These are phyloP conservation scores for Colletotrichum neosansevieriae DNA, from an alignment of 2,329 filamentous ascomycete genomes.

Conservation along the genomic window DNA sequence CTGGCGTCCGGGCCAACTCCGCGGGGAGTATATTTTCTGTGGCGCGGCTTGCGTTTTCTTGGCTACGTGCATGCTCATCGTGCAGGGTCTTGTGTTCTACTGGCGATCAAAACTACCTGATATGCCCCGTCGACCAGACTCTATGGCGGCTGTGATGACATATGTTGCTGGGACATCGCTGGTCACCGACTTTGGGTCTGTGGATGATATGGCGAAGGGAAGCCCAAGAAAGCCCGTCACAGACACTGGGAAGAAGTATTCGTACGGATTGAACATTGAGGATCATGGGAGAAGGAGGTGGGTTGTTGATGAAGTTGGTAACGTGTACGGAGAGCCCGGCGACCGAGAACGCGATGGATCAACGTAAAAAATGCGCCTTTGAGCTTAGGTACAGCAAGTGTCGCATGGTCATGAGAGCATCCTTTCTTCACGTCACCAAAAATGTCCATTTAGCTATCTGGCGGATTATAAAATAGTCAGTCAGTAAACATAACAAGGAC, in stretches of 20 bases:
- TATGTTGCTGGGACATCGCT: conserved; percentile 43
- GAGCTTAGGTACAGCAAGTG: too few species aligned
- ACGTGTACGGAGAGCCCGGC: not conserved
- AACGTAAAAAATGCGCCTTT: not conserved
- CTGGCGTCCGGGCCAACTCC: conserved; percentile 44
- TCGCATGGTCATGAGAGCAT: too few species aligned
- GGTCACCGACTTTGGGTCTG: conserved; percentile 40
- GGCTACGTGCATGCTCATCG: conserved; percentile 39
- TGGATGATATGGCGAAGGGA: conserved; percentile 19
- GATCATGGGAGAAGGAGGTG: conserved; percentile 7
- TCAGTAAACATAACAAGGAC: too few species aligned
- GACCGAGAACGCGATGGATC: not conserved
- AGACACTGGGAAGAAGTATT: conserved; percentile 1
- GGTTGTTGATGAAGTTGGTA: conserved; percentile 16
- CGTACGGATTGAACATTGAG: not conserved
- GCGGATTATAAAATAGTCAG: too few species aligned
- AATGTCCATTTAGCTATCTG: too few species aligned
- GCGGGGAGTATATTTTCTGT: conserved; percentile 43
- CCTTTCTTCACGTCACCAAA: too few species aligned
- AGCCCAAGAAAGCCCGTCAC: not conserved
- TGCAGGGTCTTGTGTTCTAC: conserved; percentile 38
- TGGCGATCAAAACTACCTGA: conserved; percentile 43
- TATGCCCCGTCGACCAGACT: conserved; percentile 43
- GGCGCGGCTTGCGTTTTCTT: conserved; percentile 35
- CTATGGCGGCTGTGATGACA: conserved; percentile 44